These are phyloP conservation scores for Davidsoniella eucalypti DNA, from an alignment of 2,329 filamentous ascomycete genomes.

Conservation along the genomic window DNA sequence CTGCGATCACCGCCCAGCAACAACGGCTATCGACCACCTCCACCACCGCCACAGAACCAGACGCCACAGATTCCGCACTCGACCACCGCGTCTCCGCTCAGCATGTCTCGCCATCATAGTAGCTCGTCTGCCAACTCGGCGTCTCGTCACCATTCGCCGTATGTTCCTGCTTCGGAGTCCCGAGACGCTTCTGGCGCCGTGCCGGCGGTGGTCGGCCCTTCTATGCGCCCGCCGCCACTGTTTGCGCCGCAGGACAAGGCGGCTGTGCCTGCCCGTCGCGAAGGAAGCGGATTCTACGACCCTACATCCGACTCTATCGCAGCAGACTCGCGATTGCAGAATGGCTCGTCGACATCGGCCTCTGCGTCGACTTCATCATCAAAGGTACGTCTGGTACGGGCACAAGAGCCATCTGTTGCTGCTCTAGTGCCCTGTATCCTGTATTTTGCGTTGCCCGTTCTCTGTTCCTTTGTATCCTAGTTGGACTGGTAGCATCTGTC, in stretches of 20 bases:
- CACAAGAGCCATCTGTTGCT: too few species aligned
- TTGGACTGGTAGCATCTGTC: too few species aligned
- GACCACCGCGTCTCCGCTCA: constrained; percentile 14
- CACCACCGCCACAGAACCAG: neutral
- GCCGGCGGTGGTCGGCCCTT: neutral
- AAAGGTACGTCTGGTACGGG: constrained; percentile 24
- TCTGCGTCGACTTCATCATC: constrained; percentile 17
- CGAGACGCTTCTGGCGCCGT: neutral
- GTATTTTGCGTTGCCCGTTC: too few species aligned
- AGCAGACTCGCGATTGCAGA: constrained; percentile 30
- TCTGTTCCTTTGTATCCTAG: too few species aligned
- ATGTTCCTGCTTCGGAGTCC: neutral
- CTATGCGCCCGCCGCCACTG: constrained; percentile 17
- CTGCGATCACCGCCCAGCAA: constrained; percentile 21
- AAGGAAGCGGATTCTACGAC: constrained; percentile 35
- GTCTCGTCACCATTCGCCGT: constrained; percentile 17
- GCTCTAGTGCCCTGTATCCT: too few species aligned
- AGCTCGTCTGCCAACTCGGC: constrained; percentile 24
- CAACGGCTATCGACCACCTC: neutral
- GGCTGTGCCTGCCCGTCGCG: constrained; percentile 16
- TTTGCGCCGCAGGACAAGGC: constrained; percentile 20
- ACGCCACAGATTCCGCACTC: constrained; percentile 2
- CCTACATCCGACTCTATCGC: constrained; percentile 33
- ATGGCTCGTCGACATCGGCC: constrained; percentile 20
- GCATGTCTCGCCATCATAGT: constrained; percentile 21